Evolutionary conservation across 495 filamentous ascomycete species (phyloP), one percentile per base, ranked within the genome.

Genomic region (Amorphotheca resinae): DNA sequence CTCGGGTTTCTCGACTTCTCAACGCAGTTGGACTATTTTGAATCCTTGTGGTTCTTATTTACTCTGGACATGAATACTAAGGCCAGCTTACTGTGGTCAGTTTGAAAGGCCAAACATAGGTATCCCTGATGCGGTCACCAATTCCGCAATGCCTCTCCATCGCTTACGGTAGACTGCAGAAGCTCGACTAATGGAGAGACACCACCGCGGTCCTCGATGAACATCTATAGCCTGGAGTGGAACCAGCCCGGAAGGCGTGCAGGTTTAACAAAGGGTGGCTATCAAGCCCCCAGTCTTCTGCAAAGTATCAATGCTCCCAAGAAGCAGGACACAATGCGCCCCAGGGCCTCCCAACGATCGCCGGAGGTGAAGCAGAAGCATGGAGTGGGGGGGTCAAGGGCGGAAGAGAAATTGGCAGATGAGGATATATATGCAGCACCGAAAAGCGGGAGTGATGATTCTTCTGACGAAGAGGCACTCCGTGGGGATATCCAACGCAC

Each of bases 231-330:
- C 32, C 33, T 51, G 22, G 20, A 37, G 4, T 31, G 34, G 23
- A 30, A 33, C 20, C 17, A 39, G 3, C 16, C 15, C 20, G 15
- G 12, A 26, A 42, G 34, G 21, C 38, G 43, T 11, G 15, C 32
- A 39, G 48, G 43, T 12, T 17, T 43, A 14, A 41, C 36, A 8
- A 42, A 12, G 16, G 25, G n/a, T n/a, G 23, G 15, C 2, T 41
- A 39, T 15, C 11, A 32, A 30, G 33, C 15, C 4, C 25, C 38
- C n/a, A 6, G 9, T 22, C 48, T 46, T 28, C 22, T 38, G 9
- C 18, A 33, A 14, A 33, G 9, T 9, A 33, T 35, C 23, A 44
- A 35, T 35, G 4, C 26, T n/a, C 17, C 25, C 6, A 25, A 11
- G 9, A 31, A 31, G 5, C 16, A 12, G n/a, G 31, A 20, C 26